phyloP scores from a whole-genome alignment of 306 rosid species.

The Mimosa pudica region DNA sequence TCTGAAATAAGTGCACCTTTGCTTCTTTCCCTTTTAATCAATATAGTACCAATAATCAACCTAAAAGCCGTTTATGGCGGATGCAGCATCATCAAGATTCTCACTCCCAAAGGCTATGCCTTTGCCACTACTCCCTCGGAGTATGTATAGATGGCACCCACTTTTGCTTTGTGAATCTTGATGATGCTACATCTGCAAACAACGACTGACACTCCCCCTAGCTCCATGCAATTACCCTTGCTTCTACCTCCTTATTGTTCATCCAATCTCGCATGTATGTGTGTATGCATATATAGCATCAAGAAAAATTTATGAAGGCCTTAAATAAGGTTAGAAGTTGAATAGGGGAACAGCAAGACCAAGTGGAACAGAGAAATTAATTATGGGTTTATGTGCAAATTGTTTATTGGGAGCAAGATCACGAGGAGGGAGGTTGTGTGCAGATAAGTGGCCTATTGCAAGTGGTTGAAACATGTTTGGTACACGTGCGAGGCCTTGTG shows the following conservation, averaged over 20 bases:
- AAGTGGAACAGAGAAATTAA: slow-evolving; percentile 20
- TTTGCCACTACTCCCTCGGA: slow-evolving; percentile 15
- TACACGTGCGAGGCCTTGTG: slow-evolving; percentile 28
- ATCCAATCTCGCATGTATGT: background rate
- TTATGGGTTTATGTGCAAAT: slow-evolving; percentile 31
- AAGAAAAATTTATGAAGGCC: background rate
- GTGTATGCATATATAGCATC: too few species aligned
- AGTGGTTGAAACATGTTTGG: slow-evolving; percentile 46
- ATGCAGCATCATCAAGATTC: slow-evolving; percentile 99
- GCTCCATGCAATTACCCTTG: slow-evolving; percentile 34
- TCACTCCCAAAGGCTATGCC: slow-evolving; percentile 49
- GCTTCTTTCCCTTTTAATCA: background rate
- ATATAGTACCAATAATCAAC: slow-evolving; percentile 3
- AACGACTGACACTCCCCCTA: slow-evolving; percentile 60
- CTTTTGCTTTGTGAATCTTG: slow-evolving; percentile 92
- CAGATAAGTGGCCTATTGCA: slow-evolving; percentile 37
- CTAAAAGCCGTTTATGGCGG: slow-evolving; percentile 75
- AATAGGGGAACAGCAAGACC: slow-evolving; percentile 10
- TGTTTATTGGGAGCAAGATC: slow-evolving; percentile 38
- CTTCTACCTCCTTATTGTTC: background rate
- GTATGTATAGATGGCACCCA: slow-evolving; percentile 30
- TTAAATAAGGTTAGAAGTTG: background rate
- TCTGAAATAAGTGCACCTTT: slow-evolving; percentile 14
- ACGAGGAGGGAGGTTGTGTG: slow-evolving; percentile 35
- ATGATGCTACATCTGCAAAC: slow-evolving; percentile 90